Evolutionary conservation across 2,329 filamentous ascomycete species (phyloP), one percentile per base, ranked within the genome.

Genomic region (Sporothrix brasiliensis): DNA sequence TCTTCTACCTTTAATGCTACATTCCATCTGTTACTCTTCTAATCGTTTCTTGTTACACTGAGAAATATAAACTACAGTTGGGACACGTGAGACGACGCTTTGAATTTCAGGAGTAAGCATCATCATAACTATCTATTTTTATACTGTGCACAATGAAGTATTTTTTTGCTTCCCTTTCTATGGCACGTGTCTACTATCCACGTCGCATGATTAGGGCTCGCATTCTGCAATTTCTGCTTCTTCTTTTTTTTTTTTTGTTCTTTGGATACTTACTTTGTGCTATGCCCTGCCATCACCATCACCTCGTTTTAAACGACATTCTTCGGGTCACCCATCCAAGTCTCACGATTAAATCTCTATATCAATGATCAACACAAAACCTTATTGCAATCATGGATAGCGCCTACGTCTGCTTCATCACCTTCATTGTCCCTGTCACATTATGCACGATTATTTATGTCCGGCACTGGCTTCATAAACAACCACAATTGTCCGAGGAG

Each of bases 1-100:
- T 67, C 39, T 68, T 68, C 11, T 68, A 68, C 41, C 39, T 68
- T 34, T 68, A 5, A 58, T 47, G 16, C 41, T 16, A 44, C 41
- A 14, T 44, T 3, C 11, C 6, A 44, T 14, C 41, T 13, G 14
- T 13, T 13, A 44, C 41, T 13, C 11, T 44, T 16, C 13, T 34
- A 9, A 44, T 16, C 41, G 13, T 13, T 44, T 44, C 41, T 44
- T 44, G 2, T 16, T 44, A 13, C 41, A 1, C 11, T 10, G 41
- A 44, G 7, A 16, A 44, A 10, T 1, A 13, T 16, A 13, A 16
- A 1, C 41, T 44, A 6, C 19, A 6, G 19, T 21, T 21, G 49
- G 16, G 41, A 44, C 41, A 34, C 41, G 41, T 44, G 13, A 34
- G 34, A 34, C 44, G 44, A 50, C 49, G 3, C 19, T 50, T 50